These are phyloP conservation scores for Chaetomium sp. DNA, from an alignment of 2,329 filamentous ascomycete genomes.

Conservation along the genomic window DNA sequence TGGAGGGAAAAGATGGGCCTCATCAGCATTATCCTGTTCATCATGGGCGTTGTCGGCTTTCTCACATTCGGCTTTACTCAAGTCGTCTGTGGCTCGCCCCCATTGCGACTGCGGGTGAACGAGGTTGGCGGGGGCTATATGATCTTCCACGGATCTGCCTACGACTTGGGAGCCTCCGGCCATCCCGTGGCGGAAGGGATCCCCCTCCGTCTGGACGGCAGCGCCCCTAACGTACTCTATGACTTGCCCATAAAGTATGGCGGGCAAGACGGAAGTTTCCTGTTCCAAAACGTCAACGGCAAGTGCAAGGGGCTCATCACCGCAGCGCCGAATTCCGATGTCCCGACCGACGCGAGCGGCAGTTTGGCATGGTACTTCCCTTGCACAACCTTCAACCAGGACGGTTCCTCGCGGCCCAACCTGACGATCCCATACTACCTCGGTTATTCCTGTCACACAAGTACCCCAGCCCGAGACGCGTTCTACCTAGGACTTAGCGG, in stretches of 20 bases:
- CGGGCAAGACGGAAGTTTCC: constrained; percentile 91
- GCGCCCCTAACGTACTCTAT: constrained; percentile 77
- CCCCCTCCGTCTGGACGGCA: constrained; percentile 51
- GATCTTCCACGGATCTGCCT: constrained; percentile 94
- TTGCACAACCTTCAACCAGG: constrained; percentile 88
- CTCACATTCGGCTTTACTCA: constrained; percentile 95
- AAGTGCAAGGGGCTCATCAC: constrained; percentile 92
- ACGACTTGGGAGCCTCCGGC: constrained; percentile 73
- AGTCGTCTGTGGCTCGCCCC: constrained; percentile 76
- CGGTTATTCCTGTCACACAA: constrained; percentile 90
- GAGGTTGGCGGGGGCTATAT: constrained; percentile 80
- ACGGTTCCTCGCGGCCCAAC: constrained; percentile 81
- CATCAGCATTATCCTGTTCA: constrained; percentile 86
- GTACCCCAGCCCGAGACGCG: constrained; percentile 62
- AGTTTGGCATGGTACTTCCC: constrained; percentile 97
- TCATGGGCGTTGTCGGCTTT: constrained; percentile 89
- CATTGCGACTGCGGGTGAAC: constrained; percentile 76
- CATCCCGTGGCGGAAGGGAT: constrained; percentile 84
- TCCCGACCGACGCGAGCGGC: constrained; percentile 72
- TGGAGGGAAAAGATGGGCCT: constrained; percentile 99
- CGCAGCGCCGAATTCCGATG: constrained; percentile 66
- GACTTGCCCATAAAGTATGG: constrained; percentile 80
- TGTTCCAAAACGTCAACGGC: constrained; percentile 98
- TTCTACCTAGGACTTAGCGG: constrained; percentile 72
- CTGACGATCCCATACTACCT: constrained; percentile 72